Base-by-base conservation (phyloP, 164 flowering plant species). In the Vitis cinerea region DNA sequence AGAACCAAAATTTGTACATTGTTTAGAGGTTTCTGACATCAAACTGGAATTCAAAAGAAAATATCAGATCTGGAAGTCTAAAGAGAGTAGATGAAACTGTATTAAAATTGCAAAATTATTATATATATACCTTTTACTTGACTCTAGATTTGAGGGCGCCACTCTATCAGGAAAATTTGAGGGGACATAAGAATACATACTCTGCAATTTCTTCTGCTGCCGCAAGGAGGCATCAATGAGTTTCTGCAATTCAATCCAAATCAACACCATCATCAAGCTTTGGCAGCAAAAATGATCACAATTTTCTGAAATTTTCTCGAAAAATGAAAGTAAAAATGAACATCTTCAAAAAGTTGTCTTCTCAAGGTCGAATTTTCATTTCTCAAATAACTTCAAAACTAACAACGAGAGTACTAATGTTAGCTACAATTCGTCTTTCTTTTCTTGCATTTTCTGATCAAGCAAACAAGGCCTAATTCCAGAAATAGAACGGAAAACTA, bases 131-230 rank as follows among this genome's bases (percentile, higher is more conserved):
- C 86, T 29, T 68, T 47, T 77, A 57, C 13, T 73, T 37, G 67
- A 50, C 13, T 84, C 85, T 31, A 52, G 61, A 72, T 75, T 76
- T 27, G 64, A 56, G 11, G 51, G 14, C 10, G 70, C 29, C 64
- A 59, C 14, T 71, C 72, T 84, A 37, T 81, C 85, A 8, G 82
- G 89, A 55, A 82, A 23, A 57, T 69, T 55, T 0, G 82, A 64
- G 1, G 92, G 90, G 58, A 83, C 83, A 78, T 78, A 74, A 66
- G 81, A 67, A 16, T 87, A 77, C 84, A 94, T 85, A 44, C 69
- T 80, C 70, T 94, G 84, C 90, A 94, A 73, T 71, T 83, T 89
- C 84, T 80, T 89, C 79, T 92, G 95, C 79, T 94, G 98, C 62
- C 63, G 76, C 68, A 90, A 67, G 0, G 97, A 83, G 63, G 88